These are phyloP conservation scores for Fusarium tricinctum DNA, from an alignment of 2,329 filamentous ascomycete species.

Conservation along the genomic window DNA sequence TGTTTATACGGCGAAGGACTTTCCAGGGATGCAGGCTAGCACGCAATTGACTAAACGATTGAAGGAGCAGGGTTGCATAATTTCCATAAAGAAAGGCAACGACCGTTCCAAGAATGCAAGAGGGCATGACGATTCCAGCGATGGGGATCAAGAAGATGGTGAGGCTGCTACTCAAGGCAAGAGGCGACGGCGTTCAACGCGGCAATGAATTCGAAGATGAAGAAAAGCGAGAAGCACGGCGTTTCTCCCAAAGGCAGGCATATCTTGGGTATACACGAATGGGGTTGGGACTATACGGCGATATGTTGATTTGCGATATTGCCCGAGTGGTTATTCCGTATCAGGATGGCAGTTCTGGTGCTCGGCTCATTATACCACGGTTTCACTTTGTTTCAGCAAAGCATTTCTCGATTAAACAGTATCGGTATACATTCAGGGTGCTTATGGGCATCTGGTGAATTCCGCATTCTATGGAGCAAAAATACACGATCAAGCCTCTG, in stretches of 20 bases:
- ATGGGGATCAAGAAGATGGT: constrained; percentile 58
- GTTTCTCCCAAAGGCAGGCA: constrained; percentile 29
- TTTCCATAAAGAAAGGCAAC: constrained; percentile 89
- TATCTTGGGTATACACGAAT: constrained; percentile 28
- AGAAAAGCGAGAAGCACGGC: constrained; percentile 17
- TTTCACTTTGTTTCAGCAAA: constrained; percentile 29
- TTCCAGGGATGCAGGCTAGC: constrained; percentile 85
- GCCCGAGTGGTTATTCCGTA: constrained; percentile 1
- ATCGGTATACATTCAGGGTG: constrained; percentile 8
- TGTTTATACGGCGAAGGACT: constrained; percentile 88
- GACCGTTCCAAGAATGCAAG: constrained; percentile 66
- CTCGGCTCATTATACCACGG: constrained; percentile 38
- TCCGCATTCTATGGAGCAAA: not conserved
- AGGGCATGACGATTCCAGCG: constrained; percentile 61
- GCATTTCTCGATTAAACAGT: constrained; percentile 18
- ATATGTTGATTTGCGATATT: constrained; percentile 12
- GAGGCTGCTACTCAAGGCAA: constrained; percentile 42
- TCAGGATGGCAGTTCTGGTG: constrained; percentile 1
- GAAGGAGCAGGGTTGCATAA: constrained; percentile 84
- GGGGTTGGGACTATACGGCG: constrained; percentile 23
- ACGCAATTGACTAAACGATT: constrained; percentile 79
- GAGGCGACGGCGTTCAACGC: constrained; percentile 41
- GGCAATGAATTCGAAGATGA: constrained; percentile 24
- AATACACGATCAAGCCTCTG: not conserved
- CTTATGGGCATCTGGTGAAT: not conserved